Evolutionary conservation across 352 stramenopile genomes (phyloP).

Genomic region (Phytophthora podocarpi): DNA sequence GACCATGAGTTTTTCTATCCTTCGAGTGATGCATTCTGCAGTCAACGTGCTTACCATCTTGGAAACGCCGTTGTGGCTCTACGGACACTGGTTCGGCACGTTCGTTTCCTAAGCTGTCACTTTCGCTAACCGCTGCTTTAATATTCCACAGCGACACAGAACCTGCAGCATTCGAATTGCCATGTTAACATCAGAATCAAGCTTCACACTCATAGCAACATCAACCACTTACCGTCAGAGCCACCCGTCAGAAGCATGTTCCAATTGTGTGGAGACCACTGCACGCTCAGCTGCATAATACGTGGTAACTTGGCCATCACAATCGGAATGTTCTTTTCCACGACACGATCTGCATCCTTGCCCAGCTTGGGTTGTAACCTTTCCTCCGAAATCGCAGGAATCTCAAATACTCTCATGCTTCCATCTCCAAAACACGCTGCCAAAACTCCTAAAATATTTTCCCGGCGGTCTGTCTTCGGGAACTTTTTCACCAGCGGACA

Average conservation of each 20-base stretch:
- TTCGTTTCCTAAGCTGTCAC: background rate
- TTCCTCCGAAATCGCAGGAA: conserved; percentile 50
- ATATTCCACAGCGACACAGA: conserved; percentile 84
- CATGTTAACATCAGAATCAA: conserved; percentile 13
- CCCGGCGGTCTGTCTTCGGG: conserved; percentile 13
- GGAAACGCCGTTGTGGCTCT: conserved; percentile 78
- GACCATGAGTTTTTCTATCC: conserved; percentile 4
- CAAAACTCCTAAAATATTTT: conserved; percentile 61
- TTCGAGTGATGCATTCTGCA: background rate
- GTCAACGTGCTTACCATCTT: conserved; percentile 59
- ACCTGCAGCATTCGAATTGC: conserved; percentile 35
- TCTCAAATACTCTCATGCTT: conserved; percentile 69
- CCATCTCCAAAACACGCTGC: conserved; percentile 80
- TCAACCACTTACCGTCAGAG: conserved; percentile 60
- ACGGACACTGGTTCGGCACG: conserved; percentile 30
- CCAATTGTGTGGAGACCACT: conserved; percentile 76
- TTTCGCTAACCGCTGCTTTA: conserved; percentile 30
- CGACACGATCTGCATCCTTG: conserved; percentile 24
- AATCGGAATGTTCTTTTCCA: conserved; percentile 58
- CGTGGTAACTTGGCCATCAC: conserved; percentile 43
- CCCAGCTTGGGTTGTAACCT: conserved; percentile 31
- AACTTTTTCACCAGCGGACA: conserved; percentile 58
- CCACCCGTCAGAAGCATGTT: conserved; percentile 80
- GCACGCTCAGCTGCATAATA: conserved; percentile 70
- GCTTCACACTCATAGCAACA: background rate